Percentiles rank a stretch among this genome's conserved stretches.
phyloP scores from a whole-genome alignment of 2,329 filamentous ascomycete species.

The Monilinia polystroma region DNA sequence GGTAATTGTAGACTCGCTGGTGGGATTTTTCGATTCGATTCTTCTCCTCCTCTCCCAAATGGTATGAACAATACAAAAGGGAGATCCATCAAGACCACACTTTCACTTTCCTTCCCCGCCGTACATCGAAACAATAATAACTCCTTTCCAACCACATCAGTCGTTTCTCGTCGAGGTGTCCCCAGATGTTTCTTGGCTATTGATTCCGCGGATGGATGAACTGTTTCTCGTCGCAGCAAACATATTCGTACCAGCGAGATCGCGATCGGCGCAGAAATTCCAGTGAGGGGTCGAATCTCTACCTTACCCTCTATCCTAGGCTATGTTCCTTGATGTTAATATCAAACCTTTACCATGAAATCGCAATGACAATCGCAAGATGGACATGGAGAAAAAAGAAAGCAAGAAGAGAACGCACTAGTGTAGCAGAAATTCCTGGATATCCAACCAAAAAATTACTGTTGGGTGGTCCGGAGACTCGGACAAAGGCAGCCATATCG shows the following conservation, averaged over 20 bases:
- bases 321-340: constrained; percentile 48
- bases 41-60: constrained; percentile 86
- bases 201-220: constrained; percentile 93
- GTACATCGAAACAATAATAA: constrained; percentile 86
- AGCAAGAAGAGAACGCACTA: constrained; percentile 63
- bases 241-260: constrained; percentile 93
- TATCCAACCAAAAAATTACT: constrained; percentile 96
- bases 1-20: constrained; percentile 88
- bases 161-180: constrained; percentile 84
- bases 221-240: constrained; percentile 89
- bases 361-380: constrained; percentile 23
- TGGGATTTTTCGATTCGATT: constrained; percentile 84
- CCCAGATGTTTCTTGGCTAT: constrained; percentile 89
- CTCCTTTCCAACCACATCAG: constrained; percentile 93
- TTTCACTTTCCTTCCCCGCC: constrained; percentile 80
- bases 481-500: constrained; percentile 77
- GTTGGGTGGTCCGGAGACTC: constrained; percentile 96
- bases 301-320: constrained; percentile 97
- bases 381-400: constrained; percentile 19
- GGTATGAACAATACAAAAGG: constrained; percentile 98
- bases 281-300: constrained; percentile 84
- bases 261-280: constrained; percentile 83
- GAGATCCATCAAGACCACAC: constrained; percentile 91
- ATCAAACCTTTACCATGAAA: constrained; percentile 26
- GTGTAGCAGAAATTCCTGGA: constrained; percentile 92